Conservation (phyloP, 1,284 basidiomycete species). For the Laetiporus sulphureus region DNA sequence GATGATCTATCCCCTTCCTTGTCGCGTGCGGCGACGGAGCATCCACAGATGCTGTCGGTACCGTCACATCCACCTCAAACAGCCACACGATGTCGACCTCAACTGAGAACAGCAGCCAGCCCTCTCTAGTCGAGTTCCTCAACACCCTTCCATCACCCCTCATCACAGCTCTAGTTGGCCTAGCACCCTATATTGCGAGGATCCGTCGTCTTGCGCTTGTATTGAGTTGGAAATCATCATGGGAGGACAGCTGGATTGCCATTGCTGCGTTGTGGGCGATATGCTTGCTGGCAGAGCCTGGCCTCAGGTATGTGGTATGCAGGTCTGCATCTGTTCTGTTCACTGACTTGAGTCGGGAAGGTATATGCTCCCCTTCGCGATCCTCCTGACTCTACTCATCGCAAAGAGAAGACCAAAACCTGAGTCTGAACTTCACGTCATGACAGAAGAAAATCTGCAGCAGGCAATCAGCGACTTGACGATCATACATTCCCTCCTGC, state of each 20-base stretch:
- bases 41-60: neutral
- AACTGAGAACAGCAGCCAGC: slow-evolving; percentile 11
- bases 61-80: neutral
- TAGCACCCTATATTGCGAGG: slow-evolving; percentile 47
- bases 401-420: slow-evolving; percentile 25
- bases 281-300: slow-evolving; percentile 56
- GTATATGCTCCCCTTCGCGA: slow-evolving; percentile 37
- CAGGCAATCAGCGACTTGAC: slow-evolving; percentile 48
- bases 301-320: slow-evolving; percentile 43
- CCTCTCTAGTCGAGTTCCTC: slow-evolving; percentile 42
- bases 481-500: slow-evolving; percentile 46
- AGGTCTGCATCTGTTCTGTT: neutral
- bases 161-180: slow-evolving; percentile 47
- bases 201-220: slow-evolving; percentile 47
- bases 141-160: slow-evolving; percentile 55
- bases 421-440: slow-evolving; percentile 20
- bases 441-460: slow-evolving; percentile 61
- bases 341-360: slow-evolving; percentile 20
- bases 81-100: slow-evolving; percentile 15
- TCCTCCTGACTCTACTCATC: slow-evolving; percentile 30
- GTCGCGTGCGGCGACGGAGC: neutral
- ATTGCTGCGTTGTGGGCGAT: slow-evolving; percentile 71
- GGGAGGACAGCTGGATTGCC: slow-evolving; percentile 64
- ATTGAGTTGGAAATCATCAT: slow-evolving; percentile 53
- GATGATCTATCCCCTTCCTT: no score